phyloP scores from a whole-genome alignment of 2,329 filamentous ascomycete species.

The Boeremia exigua region DNA sequence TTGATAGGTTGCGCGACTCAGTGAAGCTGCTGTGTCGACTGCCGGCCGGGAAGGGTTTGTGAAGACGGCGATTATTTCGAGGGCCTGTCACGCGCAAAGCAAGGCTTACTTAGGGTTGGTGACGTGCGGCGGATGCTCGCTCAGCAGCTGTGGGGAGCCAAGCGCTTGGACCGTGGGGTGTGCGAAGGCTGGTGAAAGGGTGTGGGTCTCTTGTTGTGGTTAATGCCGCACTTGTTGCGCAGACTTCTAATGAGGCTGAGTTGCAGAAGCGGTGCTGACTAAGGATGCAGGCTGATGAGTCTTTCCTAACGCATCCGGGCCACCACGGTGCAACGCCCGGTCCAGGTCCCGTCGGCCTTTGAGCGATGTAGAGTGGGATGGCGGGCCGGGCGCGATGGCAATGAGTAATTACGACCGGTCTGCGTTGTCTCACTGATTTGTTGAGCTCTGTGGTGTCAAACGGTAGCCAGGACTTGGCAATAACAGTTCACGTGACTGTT shows the following conservation, averaged over 20 bases:
- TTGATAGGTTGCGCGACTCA: constrained; percentile 11
- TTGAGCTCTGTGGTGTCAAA: constrained; percentile 8
- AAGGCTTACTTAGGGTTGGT: constrained; percentile 8
- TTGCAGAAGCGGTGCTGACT: constrained; percentile 10
- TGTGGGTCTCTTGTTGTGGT: constrained; percentile 11
- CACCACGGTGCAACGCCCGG: constrained; percentile 14
- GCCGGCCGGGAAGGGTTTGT: constrained; percentile 18
- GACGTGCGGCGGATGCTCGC: constrained; percentile 9
- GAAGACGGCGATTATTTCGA: constrained; percentile 9
- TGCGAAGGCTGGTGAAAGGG: constrained; percentile 13
- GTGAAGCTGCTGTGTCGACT: constrained; percentile 4
- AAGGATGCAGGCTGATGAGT: constrained; percentile 6
- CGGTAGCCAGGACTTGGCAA: neutral
- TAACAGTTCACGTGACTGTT: neutral
- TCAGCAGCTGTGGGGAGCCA: constrained; percentile 16
- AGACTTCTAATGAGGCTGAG: constrained; percentile 11
- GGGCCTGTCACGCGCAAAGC: constrained; percentile 12
- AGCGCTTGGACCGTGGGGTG: constrained; percentile 17
- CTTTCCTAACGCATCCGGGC: constrained; percentile 12
- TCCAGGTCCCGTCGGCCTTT: constrained; percentile 16
- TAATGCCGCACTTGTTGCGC: constrained; percentile 19
- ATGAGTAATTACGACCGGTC: constrained; percentile 19
- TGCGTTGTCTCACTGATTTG: constrained; percentile 13
- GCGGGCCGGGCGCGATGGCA: constrained; percentile 16
- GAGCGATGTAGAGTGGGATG: constrained; percentile 21